A percentile compares a stretch with the other conserved stretches of the same genome.
Evolutionary conservation across 2,329 filamentous ascomycete species (phyloP).

Genomic region (Boeremia lycopersici): DNA sequence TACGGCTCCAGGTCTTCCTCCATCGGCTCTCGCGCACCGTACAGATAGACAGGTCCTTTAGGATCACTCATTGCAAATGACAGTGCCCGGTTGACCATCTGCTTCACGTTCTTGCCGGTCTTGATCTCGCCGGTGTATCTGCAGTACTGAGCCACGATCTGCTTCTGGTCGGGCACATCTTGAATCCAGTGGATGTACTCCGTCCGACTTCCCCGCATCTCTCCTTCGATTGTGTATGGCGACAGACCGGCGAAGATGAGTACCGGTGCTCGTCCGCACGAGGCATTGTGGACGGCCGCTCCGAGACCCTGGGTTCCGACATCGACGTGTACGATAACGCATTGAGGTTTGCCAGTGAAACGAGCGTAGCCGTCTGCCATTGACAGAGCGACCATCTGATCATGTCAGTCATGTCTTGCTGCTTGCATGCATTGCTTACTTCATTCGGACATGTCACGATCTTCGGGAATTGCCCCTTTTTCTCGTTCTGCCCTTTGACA

Average conservation of each 20-base stretch:
- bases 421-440: conserved; percentile 51
- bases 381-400: conserved; percentile 80
- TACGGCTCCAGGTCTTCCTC: conserved; percentile 73
- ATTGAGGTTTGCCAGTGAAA: conserved; percentile 73
- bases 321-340: conserved; percentile 80
- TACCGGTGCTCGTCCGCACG: conserved; percentile 74
- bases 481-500: conserved; percentile 74
- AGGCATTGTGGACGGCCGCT: conserved; percentile 80
- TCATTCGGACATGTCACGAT: conserved; percentile 84
- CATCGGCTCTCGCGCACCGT: conserved; percentile 80
- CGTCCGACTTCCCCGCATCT: conserved; percentile 72
- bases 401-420: conserved; percentile 7
- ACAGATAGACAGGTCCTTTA: conserved; percentile 79
- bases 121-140: conserved; percentile 83
- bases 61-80: conserved; percentile 81
- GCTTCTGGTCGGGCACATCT: conserved; percentile 80
- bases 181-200: conserved; percentile 90
- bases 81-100: conserved; percentile 83
- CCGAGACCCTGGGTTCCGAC: conserved; percentile 81
- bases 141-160: conserved; percentile 84
- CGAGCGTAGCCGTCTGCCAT: conserved; percentile 81
- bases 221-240: conserved; percentile 77
- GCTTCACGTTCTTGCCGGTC: conserved; percentile 83
- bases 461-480: conserved; percentile 67
- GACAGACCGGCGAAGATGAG: conserved; percentile 79